Evolutionary conservation across 225 moss, liverwort and hornwort species (phyloP), one percentile per base, ranked within the genome.

Genomic region (Thuidium tamariscinum): DNA sequence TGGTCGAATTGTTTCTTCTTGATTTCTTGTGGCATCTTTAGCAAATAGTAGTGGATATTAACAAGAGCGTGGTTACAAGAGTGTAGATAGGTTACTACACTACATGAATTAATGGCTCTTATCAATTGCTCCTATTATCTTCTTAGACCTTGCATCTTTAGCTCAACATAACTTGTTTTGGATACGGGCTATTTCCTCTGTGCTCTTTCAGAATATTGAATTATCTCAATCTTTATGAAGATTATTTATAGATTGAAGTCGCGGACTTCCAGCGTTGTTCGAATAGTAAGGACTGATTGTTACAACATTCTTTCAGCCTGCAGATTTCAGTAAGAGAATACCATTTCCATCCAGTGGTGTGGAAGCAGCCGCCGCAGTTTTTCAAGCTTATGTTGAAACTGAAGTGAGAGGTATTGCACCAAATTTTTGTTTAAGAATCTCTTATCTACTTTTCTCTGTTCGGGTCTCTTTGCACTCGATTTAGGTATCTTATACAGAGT

Each of bases 241-340:
- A 46, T 79, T 74, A 39, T 62, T 48, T 85, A 36, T 79, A 85
- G 68, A 44, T 83, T 39, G 59, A 71, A 74, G 51, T 75, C 62
- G 48, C 76, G 52, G n/a, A 86, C 71, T 26, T 52, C 29, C 63
- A 88, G 69, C 25, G 23, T 64, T 48, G 42, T 71, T 72, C 54
- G 66, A 83, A 52, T 42, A 68, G 55, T 65, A 64, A 71, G 81
- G 77, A 61, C 63, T 91, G 77, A 90, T 84, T 76, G 77, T 59
- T 70, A 86, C 85, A 86, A 72, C 34, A 59, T 61, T 65, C 83
- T 69, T 88, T 64, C 92, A 99, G 97, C 99, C 99, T 93, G 97
- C 96, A 92, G 99, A 99, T 95, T 95, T 99, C 73, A 99, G 97
- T 87, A 99, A 95, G 89, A 93, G 96, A 87, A 96, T 96, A 89